phyloP scores from a whole-genome alignment of 805 yeast species.

The Teunomyces tritomae region DNA sequence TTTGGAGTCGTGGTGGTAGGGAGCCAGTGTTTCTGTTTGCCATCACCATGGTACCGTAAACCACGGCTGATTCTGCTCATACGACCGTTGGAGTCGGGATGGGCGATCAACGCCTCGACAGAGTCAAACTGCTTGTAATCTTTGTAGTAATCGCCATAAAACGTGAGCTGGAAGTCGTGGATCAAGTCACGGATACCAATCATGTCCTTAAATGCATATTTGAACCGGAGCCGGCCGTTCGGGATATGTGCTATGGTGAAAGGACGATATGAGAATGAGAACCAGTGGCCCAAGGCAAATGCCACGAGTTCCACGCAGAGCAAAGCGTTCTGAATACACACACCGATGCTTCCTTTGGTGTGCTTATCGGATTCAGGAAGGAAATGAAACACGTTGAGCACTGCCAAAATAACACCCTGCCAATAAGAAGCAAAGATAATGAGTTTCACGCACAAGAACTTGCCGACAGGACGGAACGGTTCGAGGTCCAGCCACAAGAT shows the following conservation, averaged over 20 bases:
- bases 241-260: constrained; percentile 62
- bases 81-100: constrained; percentile 61
- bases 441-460: constrained; percentile 87
- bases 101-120: constrained; percentile 65
- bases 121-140: constrained; percentile 84
- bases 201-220: constrained; percentile 71
- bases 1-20: constrained; percentile 5
- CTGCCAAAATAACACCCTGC: constrained; percentile 74
- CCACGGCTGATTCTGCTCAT: constrained; percentile 80
- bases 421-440: constrained; percentile 97
- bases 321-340: constrained; percentile 70
- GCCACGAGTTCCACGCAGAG: constrained; percentile 81
- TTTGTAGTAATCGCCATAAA: constrained; percentile 64
- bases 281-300: constrained; percentile 87
- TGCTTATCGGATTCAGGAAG: constrained; percentile 32
- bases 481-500: constrained; percentile 75
- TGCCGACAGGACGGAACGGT: constrained; percentile 85
- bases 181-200: constrained; percentile 73
- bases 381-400: constrained; percentile 48
- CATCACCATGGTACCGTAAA: constrained; percentile 72
- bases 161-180: constrained; percentile 72
- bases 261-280: constrained; percentile 76
- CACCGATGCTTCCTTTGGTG: constrained; percentile 43
- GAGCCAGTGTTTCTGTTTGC: constrained; percentile 83
- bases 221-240: constrained; percentile 60